phyloP scores from a whole-genome alignment of 2,329 filamentous ascomycete genomes.

The Cercospora sp. region DNA sequence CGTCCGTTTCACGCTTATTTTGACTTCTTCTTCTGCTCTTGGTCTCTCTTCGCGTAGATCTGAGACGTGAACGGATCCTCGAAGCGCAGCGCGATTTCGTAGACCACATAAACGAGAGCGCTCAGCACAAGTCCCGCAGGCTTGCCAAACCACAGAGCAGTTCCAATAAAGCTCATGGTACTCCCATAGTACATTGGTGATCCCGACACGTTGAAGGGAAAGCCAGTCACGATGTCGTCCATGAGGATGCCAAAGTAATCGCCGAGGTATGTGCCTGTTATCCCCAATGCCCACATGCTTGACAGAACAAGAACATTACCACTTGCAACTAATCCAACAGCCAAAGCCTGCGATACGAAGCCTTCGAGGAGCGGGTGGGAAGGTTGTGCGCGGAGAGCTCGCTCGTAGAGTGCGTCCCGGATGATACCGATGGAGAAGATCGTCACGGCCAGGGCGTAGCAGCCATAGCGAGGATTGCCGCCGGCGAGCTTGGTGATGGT shows the following conservation, averaged over 20 bases:
- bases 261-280: conserved; percentile 94
- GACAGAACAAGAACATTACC: conserved; percentile 86
- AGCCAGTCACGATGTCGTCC: conserved; percentile 90
- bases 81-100: conserved; percentile 76
- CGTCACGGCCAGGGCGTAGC: conserved; percentile 82
- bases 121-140: conserved; percentile 82
- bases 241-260: conserved; percentile 99
- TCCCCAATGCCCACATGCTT: conserved; percentile 86
- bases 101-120: conserved; percentile 71
- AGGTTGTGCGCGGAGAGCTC: conserved; percentile 74
- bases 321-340: conserved; percentile 67
- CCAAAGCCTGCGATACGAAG: conserved; percentile 61
- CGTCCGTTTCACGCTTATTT: background rate
- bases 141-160: conserved; percentile 80
- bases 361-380: conserved; percentile 70
- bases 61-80: conserved; percentile 93
- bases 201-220: conserved; percentile 89
- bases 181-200: conserved; percentile 97
- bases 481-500: conserved; percentile 83
- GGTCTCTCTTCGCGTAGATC: conserved; percentile 86
- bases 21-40: conserved; percentile 42
- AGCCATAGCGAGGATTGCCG: conserved; percentile 74
- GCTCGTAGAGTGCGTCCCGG: conserved; percentile 78
- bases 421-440: conserved; percentile 93
- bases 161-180: conserved; percentile 87